Percentiles rank a stretch among this genome's conserved stretches.
Conservation (phyloP, 2,329 filamentous ascomycete genomes). For the Akanthomyces uredinophilus region DNA sequence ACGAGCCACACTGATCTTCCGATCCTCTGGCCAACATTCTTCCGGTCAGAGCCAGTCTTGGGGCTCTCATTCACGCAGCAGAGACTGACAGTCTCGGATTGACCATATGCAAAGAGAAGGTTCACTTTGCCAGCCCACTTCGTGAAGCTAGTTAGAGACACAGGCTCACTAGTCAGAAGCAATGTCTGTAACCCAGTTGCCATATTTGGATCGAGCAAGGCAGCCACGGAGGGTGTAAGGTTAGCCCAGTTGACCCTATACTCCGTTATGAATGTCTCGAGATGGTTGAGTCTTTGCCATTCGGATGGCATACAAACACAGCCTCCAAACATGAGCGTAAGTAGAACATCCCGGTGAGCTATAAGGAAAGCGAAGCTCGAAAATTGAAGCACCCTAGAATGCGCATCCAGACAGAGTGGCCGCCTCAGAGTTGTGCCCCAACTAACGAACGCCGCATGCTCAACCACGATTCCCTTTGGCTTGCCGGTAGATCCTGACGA, state of each 20-base stretch:
- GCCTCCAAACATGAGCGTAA: constrained; percentile 7
- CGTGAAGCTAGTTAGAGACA: not conserved
- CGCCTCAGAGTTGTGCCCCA: not conserved
- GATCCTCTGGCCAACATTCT: constrained; percentile 11
- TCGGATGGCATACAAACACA: constrained; percentile 16
- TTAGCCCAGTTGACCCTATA: constrained; percentile 13
- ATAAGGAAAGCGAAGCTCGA: constrained; percentile 13
- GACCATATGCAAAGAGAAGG: constrained; percentile 2
- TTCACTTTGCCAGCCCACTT: not conserved
- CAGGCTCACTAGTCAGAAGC: not conserved
- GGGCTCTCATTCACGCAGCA: not conserved
- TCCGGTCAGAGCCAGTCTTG: not conserved
- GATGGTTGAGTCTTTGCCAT: constrained; percentile 5
- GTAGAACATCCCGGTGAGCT: constrained; percentile 2
- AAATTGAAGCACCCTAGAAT: constrained; percentile 13
- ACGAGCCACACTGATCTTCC: constrained; percentile 9
- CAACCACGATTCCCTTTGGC: constrained; percentile 44
- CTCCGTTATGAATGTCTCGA: constrained; percentile 12
- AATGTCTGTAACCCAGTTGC: not conserved
- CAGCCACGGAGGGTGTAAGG: constrained; percentile 10
- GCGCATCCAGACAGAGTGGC: not conserved
- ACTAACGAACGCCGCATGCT: constrained; percentile 16
- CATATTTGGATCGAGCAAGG: not conserved
- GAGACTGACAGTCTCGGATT: not conserved
- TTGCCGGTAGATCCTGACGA: constrained; percentile 49